These are phyloP conservation scores for Avena atlantica DNA, from an alignment of 176 grass and related monocot species.

Conservation along the genomic window DNA sequence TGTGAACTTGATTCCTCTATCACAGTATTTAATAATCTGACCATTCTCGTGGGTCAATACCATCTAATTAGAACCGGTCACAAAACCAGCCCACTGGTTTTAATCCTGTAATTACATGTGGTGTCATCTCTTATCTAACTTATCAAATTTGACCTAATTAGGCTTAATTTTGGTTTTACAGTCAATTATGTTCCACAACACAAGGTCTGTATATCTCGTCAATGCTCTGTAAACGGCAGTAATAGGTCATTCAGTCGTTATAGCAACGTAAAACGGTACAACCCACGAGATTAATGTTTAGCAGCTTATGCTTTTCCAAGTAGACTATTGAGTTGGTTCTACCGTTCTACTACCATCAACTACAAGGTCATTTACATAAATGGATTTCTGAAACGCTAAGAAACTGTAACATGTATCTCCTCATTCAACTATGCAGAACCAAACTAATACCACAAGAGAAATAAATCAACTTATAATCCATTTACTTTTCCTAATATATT, in stretches of 20 bases:
- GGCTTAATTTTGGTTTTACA: background rate
- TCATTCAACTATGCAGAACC: constrained; percentile 24
- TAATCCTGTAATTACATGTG: background rate
- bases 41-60: background rate
- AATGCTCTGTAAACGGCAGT: background rate
- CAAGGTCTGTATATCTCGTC: background rate
- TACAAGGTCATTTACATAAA: background rate
- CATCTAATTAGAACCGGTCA: background rate
- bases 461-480: constrained; percentile 12
- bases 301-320: background rate
- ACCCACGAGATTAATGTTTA: constrained; percentile 22
- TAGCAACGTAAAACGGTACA: background rate
- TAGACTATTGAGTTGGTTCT: constrained; percentile 1
- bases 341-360: background rate
- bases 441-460: background rate
- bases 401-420: constrained; percentile 7
- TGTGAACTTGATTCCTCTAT: constrained; percentile 1
- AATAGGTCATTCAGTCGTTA: constrained; percentile 6
- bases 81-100: constrained; percentile 1
- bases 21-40: constrained; percentile 13
- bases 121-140: constrained; percentile 9
- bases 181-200: background rate
- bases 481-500: constrained; percentile 26
- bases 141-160: background rate
- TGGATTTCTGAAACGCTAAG: background rate